Evolutionary conservation across 257 asterid genomes (phyloP).

Genomic region (Rehmannia glutinosa): DNA sequence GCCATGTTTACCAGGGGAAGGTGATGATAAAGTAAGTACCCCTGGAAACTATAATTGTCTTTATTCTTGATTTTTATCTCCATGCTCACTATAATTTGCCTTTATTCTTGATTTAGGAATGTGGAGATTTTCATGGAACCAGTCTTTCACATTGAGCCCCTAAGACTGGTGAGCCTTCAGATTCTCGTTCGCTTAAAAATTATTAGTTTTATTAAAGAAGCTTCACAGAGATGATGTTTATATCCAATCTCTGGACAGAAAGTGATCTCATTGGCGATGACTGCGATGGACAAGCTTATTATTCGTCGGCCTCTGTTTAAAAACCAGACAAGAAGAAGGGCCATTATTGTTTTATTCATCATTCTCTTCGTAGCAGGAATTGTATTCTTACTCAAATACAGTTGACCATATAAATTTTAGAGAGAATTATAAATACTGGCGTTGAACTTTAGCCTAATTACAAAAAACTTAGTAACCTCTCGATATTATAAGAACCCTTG

Average conservation of each 20-base stretch:
- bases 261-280: constrained; percentile 27
- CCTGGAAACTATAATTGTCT: background rate
- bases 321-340: constrained; percentile 22
- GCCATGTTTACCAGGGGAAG: constrained; percentile 60
- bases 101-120: constrained; percentile 32
- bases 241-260: constrained; percentile 33
- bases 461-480: no score
- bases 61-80: background rate
- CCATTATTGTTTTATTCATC: constrained; percentile 16
- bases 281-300: constrained; percentile 31
- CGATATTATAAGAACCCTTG: no score
- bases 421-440: no score
- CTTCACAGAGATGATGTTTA: background rate
- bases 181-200: background rate
- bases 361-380: constrained; percentile 23
- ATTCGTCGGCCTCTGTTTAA: constrained; percentile 17
- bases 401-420: background rate
- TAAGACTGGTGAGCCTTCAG: constrained; percentile 50
- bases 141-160: constrained; percentile 45
- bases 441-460: no score
- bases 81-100: background rate
- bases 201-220: background rate
- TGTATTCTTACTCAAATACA: constrained; percentile 12
- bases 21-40: constrained; percentile 51
- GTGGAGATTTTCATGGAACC: constrained; percentile 75